Base-by-base conservation (phyloP, 768 basidiomycete genomes). In the Gautieria morchelliformis region DNA sequence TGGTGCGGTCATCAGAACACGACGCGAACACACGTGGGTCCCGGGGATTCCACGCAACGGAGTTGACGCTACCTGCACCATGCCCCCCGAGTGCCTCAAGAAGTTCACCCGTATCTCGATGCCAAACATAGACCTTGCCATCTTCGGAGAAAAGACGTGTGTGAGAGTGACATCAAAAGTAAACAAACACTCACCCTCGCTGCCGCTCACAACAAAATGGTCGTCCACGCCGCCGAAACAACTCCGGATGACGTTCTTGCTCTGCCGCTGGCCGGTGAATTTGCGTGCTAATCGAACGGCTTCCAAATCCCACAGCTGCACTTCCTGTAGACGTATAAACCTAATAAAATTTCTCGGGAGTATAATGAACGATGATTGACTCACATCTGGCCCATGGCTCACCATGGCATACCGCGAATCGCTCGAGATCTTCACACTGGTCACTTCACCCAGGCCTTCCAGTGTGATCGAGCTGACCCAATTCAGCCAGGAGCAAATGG, bases 41-140 rank as follows among this genome's bases (percentile, higher is more conserved):
- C 51, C 77, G 76, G 19, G 92, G 93, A 69, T 96, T 94, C 96
- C 96, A 99, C 37, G 93, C 87, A 15, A 98, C 94, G 14, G 89
- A 85, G 68, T 97, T 99, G 60, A 99, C 94, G 60, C 87, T 89
- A 41, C 93, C 93, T 58, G 74, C 74, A n/a, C 83, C 84, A 64
- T 98, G 95, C 0, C 96, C 96, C 3, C 80, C 69, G 3, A 99
- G 78, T n/a, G 84, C 78, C 68, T 96, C 92, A n/a, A 98, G 76
- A 45, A 94, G 76, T 3, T 78, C 74, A 2, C 87, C 88, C 10
- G 87, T 86, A 63, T 91, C 87, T 47, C 88, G 82, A 68, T 97
- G 90, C 94, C 95, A 99, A 37, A 97, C 81, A 72, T 97, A 96
- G 46, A 98, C 86, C 61, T 88, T 88, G 45, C 86, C 83, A 71